A percentile compares a stretch with the other conserved stretches of the same genome.
phyloP scores from a whole-genome alignment of 1,284 basidiomycete genomes.

The Cystobasidium sp. region DNA sequence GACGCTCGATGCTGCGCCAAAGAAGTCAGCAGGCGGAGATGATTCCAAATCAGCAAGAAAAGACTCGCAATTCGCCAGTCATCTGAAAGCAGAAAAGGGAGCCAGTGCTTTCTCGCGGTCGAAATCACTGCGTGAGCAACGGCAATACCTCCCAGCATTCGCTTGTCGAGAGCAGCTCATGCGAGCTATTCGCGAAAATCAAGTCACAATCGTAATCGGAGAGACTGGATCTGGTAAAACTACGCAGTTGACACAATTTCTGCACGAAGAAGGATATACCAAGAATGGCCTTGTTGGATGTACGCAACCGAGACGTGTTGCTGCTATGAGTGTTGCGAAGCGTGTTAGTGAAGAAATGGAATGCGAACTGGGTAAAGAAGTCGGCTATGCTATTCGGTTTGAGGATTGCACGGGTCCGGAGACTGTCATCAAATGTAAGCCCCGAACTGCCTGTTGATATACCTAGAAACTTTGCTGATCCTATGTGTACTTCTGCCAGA shows the following conservation, averaged over 20 bases:
- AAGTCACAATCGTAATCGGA: constrained; percentile 92
- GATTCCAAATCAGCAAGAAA: constrained; percentile 66
- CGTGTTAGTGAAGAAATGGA: constrained; percentile 93
- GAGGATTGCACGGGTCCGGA: constrained; percentile 92
- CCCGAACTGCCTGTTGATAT: neutral
- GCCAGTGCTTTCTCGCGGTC: constrained; percentile 80
- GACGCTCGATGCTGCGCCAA: constrained; percentile 44
- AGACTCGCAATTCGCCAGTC: constrained; percentile 90
- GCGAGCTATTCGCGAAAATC: constrained; percentile 88
- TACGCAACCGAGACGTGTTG: constrained; percentile 94
- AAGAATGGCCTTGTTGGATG: constrained; percentile 86
- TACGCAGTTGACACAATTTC: constrained; percentile 86
- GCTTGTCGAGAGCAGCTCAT: constrained; percentile 94
- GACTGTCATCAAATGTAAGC: constrained; percentile 91
- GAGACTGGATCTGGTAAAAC: constrained; percentile 97
- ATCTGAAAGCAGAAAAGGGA: constrained; percentile 68
- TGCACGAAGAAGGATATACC: constrained; percentile 96
- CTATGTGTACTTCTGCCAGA: constrained; percentile 61
- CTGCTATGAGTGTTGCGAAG: constrained; percentile 98
- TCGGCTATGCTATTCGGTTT: constrained; percentile 97
- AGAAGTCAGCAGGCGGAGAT: constrained; percentile 59
- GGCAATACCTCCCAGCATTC: constrained; percentile 97
- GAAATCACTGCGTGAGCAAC: constrained; percentile 88
- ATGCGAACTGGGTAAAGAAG: constrained; percentile 77
- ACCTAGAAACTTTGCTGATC: neutral